A percentile compares a stretch with the other conserved stretches of the same genome.
These are phyloP conservation scores for Calonectria pteridis DNA, from an alignment of 2,329 filamentous ascomycete species.

Conservation along the genomic window DNA sequence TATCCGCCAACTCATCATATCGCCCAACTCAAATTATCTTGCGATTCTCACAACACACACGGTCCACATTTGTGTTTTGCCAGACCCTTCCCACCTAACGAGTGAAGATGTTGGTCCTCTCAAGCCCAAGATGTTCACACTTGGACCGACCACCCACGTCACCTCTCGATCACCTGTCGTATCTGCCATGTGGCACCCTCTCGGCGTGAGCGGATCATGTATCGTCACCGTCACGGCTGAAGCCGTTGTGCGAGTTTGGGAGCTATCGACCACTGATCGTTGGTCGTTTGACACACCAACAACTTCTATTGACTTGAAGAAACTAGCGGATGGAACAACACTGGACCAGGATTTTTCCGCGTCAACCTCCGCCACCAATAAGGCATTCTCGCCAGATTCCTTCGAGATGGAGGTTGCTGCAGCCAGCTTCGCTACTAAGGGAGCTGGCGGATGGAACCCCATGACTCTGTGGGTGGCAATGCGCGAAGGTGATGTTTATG, in stretches of 20 bases:
- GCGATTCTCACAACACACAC: constrained; percentile 90
- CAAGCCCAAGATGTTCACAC: constrained; percentile 86
- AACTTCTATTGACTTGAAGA: constrained; percentile 88
- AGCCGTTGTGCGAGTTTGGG: constrained; percentile 91
- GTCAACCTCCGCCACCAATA: constrained; percentile 78
- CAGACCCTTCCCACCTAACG: constrained; percentile 81
- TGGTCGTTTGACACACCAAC: constrained; percentile 89
- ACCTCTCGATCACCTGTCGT: constrained; percentile 85
- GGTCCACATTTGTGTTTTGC: constrained; percentile 87
- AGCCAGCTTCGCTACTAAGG: constrained; percentile 79
- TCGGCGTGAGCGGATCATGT: constrained; percentile 84
- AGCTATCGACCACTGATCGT: constrained; percentile 84
- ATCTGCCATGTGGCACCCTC: constrained; percentile 91
- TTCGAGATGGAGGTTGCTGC: constrained; percentile 96
- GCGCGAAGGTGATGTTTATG: constrained; percentile 92
- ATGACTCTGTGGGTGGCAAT: constrained; percentile 99
- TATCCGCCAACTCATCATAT: constrained; percentile 88
- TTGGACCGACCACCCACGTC: constrained; percentile 94
- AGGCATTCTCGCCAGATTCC: constrained; percentile 87
- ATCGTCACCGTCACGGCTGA: constrained; percentile 91
- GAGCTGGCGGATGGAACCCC: constrained; percentile 87
- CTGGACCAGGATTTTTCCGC: constrained; percentile 87
- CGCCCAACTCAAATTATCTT: constrained; percentile 83
- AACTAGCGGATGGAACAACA: constrained; percentile 86
- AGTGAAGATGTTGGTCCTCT: constrained; percentile 76